phyloP scores from a whole-genome alignment of 2,329 filamentous ascomycete species.

The Pseudogymnoascus destructans region DNA sequence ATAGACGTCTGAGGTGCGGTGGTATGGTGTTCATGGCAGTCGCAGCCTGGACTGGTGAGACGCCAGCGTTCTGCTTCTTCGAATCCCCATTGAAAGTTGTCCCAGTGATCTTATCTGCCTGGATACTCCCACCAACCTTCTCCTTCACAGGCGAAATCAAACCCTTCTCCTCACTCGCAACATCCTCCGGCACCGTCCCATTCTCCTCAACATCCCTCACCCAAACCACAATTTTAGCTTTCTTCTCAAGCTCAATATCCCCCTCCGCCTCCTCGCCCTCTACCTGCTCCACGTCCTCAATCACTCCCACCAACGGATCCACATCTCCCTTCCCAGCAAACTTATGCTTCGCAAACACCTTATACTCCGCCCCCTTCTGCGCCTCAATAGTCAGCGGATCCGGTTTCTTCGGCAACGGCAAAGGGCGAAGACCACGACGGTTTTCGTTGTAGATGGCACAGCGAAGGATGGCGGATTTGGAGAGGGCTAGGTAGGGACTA shows the following conservation, averaged over 20 bases:
- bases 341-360: background rate
- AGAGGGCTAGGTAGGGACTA: slow-evolving; percentile 13
- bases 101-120: background rate
- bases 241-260: background rate
- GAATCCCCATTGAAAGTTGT: too few species aligned
- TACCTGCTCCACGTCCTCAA: background rate
- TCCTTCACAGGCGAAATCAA: background rate
- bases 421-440: slow-evolving; percentile 8
- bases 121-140: background rate
- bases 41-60: background rate
- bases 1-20: background rate
- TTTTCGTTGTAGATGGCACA: slow-evolving; percentile 13
- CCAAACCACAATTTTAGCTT: background rate
- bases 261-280: background rate
- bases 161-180: background rate
- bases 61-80: background rate
- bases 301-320: background rate
- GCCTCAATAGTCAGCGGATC: background rate
- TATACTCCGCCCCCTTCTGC: background rate
- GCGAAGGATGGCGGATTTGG: slow-evolving; percentile 14
- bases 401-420: slow-evolving; percentile 11
- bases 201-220: background rate
- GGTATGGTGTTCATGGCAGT: background rate
- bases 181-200: background rate
- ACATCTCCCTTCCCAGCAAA: background rate